Percentiles rank a stretch among this genome's conserved stretches.
Evolutionary conservation across 2,329 filamentous ascomycete genomes (phyloP).

Genomic region (Ascosphaera aggregata): DNA sequence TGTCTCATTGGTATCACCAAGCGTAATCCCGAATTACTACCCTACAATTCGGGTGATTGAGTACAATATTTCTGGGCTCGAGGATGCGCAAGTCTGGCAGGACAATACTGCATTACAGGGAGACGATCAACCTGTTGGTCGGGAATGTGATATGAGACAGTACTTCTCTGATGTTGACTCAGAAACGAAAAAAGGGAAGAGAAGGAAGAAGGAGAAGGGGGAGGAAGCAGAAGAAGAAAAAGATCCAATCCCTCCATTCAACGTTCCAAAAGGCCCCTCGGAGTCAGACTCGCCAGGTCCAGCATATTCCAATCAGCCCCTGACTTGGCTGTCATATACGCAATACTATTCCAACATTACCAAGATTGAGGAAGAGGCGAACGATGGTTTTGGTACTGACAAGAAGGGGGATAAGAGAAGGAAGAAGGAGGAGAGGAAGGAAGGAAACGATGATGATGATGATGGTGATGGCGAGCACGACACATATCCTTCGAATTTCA

Average conservation of each 20-base stretch:
- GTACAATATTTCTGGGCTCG: conserved; percentile 71
- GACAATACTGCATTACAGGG: conserved; percentile 3
- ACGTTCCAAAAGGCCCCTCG: conserved; percentile 48
- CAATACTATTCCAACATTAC: conserved; percentile 96
- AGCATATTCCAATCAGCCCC: conserved; percentile 64
- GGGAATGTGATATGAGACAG: not conserved
- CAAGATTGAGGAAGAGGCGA: conserved; percentile 49
- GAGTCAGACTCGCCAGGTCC: conserved; percentile 56
- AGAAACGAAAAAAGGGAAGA: conserved; percentile 24
- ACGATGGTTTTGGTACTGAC: conserved; percentile 11
- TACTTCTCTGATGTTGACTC: conserved; percentile 6
- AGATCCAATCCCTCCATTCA: conserved; percentile 35
- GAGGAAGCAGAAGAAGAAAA: conserved; percentile 22
- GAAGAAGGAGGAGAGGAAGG: conserved; percentile 47
- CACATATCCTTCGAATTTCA: conserved; percentile 18
- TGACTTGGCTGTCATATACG: conserved; percentile 57
- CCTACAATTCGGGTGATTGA: conserved; percentile 77
- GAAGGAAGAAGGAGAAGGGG: conserved; percentile 25
- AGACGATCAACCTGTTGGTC: conserved; percentile 1
- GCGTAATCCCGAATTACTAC: conserved; percentile 80
- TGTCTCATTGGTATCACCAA: conserved; percentile 57
- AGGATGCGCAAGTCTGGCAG: conserved; percentile 22
- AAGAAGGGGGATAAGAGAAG: conserved; percentile 29
- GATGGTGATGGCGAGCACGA: conserved; percentile 16
- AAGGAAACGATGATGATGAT: conserved; percentile 14